Base-by-base conservation (phyloP, 768 basidiomycete species). In the Collybia sordida region DNA sequence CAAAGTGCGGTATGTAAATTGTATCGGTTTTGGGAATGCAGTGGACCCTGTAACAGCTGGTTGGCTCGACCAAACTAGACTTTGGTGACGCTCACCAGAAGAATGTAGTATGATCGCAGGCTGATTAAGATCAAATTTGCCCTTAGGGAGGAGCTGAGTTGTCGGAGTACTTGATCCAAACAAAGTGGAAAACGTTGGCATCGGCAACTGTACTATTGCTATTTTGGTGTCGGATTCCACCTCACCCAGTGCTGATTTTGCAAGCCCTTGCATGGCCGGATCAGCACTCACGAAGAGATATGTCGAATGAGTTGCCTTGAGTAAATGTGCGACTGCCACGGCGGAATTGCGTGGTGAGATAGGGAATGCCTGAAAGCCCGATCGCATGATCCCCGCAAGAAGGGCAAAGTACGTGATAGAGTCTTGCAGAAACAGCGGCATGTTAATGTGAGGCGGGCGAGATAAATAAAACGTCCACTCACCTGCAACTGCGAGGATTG, bases 291-390 rank as follows among this genome's bases (percentile, higher is more conserved):
- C 43, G 18, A 31, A 45, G 5, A 45, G 11, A 12, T 24, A n/a
- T 17, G 23, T 31, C 43, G 56, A 23, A 21, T n/a, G 12, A 21
- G 35, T 27, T 19, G 11, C 34, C 31, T 15, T 14, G 8, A 31
- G 19, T 27, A 54, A 42, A 27, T 23, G 39, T 6, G 23, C 27
- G 14, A 50, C 28, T 8, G 24, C 55, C 19, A 41, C n/a, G 47
- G 50, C 6, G 6, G 37, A 47, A 31, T 45, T 51, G 45, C 34
- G 52, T 50, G 22, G 45, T 27, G 40, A 56, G 21, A 25, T 36
- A 6, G 70, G 69, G 53, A 74, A 74, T 0, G 62, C 55, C 24
- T 42, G 19, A 22, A 49, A 53, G 14, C 56, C 61, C 4, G 49
- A 50, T 17, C 41, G 41, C 18, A 56, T 38, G 22, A 52, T 54